Base-by-base conservation (phyloP, 345 rosid species). In the Eutrema yunnanense region DNA sequence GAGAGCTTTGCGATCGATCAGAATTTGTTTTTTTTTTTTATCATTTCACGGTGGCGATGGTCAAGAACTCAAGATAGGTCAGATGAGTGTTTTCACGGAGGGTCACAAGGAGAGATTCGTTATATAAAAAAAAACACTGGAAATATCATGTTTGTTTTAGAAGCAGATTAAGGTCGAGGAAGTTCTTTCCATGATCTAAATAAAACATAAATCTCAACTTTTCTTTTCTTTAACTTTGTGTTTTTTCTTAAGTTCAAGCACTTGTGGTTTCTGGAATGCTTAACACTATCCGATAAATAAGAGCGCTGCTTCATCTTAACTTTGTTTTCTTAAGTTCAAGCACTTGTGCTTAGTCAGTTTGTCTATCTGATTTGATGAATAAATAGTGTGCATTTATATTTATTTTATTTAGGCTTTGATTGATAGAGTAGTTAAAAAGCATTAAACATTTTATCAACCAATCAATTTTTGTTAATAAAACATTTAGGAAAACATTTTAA, bases 51-150 rank as follows among this genome's bases (percentile, higher is more conserved):
- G 29, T 9, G 6, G 72, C 87, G 0, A 89, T 93, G 96, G 68
- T 81, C 3, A 93, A 19, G 22, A 19, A 19, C 22, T 19, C 22
- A 19, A 90, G 81, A 90, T 93, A 97, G 73, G 92, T 2, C 92
- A 90, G 65, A 14, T 87, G 61, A 64, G 79, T 27, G 86, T 89
- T 11, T 72, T 90, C 75, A 86, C 94, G 0, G 94, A 16, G n/a
- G 94, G 3, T 78, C 49, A 0, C 71, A 81, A 13, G 97, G 98
- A 4, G 96, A 93, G 74, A 75, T 90, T 16, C 80, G 98, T 5
- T 80, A 22, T 22, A 22, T 90, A 8, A 82, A 87, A 81, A 76
- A 93, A 90, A n/a, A n/a, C 69, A 62, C 85, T 0, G 81, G 72
- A 16, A 86, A 76, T 19, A 52, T 90, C 79, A 64, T 32, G 44